These are phyloP conservation scores for Capsicum rhomboideum DNA, from an alignment of 257 asterid species.

Conservation along the genomic window DNA sequence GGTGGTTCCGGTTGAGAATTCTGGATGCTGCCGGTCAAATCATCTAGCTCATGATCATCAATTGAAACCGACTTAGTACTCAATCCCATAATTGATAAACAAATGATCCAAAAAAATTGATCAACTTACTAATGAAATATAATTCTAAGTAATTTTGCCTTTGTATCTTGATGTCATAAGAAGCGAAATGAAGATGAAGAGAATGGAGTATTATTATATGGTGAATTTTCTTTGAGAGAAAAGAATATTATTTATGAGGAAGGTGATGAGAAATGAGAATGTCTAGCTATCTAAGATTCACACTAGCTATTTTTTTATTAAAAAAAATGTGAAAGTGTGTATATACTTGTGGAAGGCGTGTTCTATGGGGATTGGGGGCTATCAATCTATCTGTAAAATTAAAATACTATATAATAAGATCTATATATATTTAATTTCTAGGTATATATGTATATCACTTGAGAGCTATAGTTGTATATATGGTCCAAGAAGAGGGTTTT, in stretches of 20 bases:
- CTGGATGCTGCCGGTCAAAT: neutral
- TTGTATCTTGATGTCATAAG: conserved; percentile 8
- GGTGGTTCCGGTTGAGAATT: conserved; percentile 17
- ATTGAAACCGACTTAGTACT: conserved; percentile 16
- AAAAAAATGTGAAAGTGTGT: neutral
- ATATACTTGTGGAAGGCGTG: neutral
- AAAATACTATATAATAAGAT: conserved; percentile 1
- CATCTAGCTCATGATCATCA: conserved; percentile 22
- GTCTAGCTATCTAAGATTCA: conserved; percentile 11
- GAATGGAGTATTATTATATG: conserved; percentile 15
- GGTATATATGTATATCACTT: neutral
- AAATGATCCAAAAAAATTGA: neutral
- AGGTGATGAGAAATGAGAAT: conserved; percentile 33
- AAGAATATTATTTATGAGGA: conserved; percentile 7
- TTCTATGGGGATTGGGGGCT: neutral
- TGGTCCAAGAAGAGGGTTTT: conserved; percentile 24
- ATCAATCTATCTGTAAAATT: conserved; percentile 34
- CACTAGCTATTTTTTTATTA: conserved; percentile 2
- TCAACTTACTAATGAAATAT: neutral
- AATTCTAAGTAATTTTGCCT: neutral
- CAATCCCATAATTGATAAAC: conserved; percentile 24
- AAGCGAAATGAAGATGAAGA: conserved; percentile 5
- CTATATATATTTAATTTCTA: neutral
- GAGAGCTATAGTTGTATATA: conserved; percentile 12
- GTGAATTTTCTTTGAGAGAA: neutral